Base-by-base conservation (phyloP, 768 basidiomycete genomes). In the Kondoa malvinella region DNA sequence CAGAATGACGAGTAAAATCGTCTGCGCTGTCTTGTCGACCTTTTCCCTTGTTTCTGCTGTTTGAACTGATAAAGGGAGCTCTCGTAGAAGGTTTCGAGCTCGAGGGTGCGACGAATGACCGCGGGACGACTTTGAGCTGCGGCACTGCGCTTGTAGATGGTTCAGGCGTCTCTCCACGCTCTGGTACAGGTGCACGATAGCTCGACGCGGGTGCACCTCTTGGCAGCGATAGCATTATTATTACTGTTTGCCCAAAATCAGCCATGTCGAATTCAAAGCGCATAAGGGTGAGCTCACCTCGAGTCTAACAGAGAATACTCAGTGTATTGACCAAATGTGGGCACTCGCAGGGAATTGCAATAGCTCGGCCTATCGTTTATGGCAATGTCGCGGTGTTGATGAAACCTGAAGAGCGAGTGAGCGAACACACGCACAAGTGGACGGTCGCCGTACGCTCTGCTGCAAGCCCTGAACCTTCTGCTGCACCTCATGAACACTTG, bases 341-440 rank as follows among this genome's bases (percentile, higher is more conserved):
- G 40, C 56, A 33, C 57, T 26, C 32, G 31, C 73, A 94, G 90
- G 92, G 91, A 34, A 79, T 92, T 56, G 87, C 83, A 71, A 88
- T 97, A 64, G 85, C 84, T 76, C 82, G 95, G 62, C 89, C 92
- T 1, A 84, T 99, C 72, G 88, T 97, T 69, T 97, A 96, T 78
- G 95, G 95, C 61, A 97, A 97, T 76, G 88, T 87, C 15, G 89
- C 94, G 33, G 81, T 83, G 0, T 84, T 90, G 66, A 77, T 99
- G 69, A 86, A 84, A 0, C 78, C 82, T 17, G 83, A 85, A 72
- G 92, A 95, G 76, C 82, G 84, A 0, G 66, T 83, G 4, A 78
- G 82, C 2, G 88, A 91, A 71, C 91, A 92, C 73, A 96, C 94
- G 1, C 94, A 97, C 76, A 83, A 84, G 70, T 99, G 95, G 95